Base-by-base conservation (phyloP, 768 basidiomycete species). In the Paxillus rubicundulus region DNA sequence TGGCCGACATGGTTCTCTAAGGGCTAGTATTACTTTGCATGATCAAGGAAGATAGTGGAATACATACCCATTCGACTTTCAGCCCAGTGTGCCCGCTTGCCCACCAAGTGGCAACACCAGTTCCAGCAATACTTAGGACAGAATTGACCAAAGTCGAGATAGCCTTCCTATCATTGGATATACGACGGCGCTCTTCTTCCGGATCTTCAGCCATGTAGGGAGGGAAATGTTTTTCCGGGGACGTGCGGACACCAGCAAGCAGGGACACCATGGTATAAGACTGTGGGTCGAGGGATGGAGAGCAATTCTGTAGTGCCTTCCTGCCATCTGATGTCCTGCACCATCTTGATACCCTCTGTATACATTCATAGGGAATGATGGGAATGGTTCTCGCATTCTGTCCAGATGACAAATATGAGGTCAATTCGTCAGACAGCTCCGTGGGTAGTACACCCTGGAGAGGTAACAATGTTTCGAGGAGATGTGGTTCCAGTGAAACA, bases 221-320 rank as follows among this genome's bases (percentile, higher is more conserved):
- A 30, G 83, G 83, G 54, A 89, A 87, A 33, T 76, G 82, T 49
- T 86, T 80, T 52, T 87, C 82, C 18, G 90, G 90, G 6, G 88
- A 89, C n/a, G 89, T 85, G 40, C 77, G 80, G 6, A 85, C 78
- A 34, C 90, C 90, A 14, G 91, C 89, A 5, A 93, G 80, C 33
- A 93, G 73, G 17, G 88, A 72, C 36, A 90, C 71, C 82, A 89
- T 90, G 6, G 77, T 72, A 64, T 88, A 92, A 13, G 78, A 72
- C 18, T 71, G 70, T 5, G 81, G 71, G 52, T 82, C 69, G 43
- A 90, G 71, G 2, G 74, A 67, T 9, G 75, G 76, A 6, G 72
- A 70, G 33, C 54, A 65, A 60, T 47, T 81, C 72, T 45, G 65
- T 59, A 81, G 64, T 3, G 69, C 61, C 0, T 52, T 51, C 33